Conservation (phyloP, 139 green algal species). For the Eudorina sp. region DNA sequence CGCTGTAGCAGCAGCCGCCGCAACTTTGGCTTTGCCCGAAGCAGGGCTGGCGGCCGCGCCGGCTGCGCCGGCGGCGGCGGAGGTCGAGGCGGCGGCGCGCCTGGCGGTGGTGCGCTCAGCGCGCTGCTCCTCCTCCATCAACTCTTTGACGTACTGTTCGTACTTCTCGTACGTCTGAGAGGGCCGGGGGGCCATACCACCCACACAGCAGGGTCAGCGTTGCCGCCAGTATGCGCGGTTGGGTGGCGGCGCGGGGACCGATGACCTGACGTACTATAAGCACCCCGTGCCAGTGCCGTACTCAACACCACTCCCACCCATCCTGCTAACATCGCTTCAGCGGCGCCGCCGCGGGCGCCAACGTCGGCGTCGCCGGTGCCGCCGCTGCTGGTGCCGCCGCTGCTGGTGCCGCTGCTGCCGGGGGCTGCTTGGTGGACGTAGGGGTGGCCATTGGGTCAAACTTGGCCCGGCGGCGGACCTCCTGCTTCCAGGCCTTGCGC, state of each 20-base stretch:
- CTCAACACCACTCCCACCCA: too few species aligned
- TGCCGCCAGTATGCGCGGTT: too few species aligned
- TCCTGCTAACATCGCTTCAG: too few species aligned
- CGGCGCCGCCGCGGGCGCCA: not conserved
- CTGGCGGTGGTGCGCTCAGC: not conserved
- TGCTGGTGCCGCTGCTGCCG: not conserved
- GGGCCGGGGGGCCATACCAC: too few species aligned
- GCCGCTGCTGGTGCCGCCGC: not conserved
- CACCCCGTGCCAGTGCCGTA: too few species aligned
- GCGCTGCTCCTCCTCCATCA: conserved; percentile 40
- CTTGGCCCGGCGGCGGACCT: conserved; percentile 31
- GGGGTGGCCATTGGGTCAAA: conserved; percentile 23
- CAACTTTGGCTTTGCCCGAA: not conserved
- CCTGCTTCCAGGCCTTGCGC: conserved; percentile 48
- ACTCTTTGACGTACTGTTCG: conserved; percentile 54
- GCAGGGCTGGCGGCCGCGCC: too few species aligned
- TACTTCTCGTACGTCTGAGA: conserved; percentile 48
- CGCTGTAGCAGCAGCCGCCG: too few species aligned
- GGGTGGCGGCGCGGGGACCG: too few species aligned
- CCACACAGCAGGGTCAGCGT: too few species aligned
- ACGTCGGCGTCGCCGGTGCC: not conserved
- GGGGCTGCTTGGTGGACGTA: too few species aligned
- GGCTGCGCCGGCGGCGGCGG: not conserved
- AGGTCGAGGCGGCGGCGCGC: not conserved
- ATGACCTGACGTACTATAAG: too few species aligned